Evolutionary conservation across 2,329 filamentous ascomycete genomes (phyloP).

Genomic region (Colletotrichum shisoi): DNA sequence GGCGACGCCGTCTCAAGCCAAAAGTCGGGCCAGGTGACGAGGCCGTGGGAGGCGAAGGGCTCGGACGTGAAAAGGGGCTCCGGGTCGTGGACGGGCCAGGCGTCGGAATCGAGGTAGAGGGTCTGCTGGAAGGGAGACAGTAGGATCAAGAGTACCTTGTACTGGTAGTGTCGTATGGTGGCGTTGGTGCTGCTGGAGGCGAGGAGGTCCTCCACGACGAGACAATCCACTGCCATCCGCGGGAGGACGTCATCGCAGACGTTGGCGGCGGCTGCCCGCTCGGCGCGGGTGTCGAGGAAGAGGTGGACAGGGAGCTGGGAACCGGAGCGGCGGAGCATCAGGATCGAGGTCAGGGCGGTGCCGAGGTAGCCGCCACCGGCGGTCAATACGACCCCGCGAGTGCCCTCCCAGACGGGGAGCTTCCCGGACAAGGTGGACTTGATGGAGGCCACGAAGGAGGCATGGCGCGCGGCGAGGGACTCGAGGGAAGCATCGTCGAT

Average conservation of each 20-base stretch:
- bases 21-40: constrained; percentile 67
- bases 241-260: constrained; percentile 47
- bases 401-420: constrained; percentile 46
- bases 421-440: constrained; percentile 45
- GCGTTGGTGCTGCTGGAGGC: constrained; percentile 34
- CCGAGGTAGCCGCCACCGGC: constrained; percentile 58
- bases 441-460: constrained; percentile 45
- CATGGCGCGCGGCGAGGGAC: constrained; percentile 27
- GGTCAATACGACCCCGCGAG: constrained; percentile 60
- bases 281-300: constrained; percentile 47
- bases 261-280: constrained; percentile 43
- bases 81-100: constrained; percentile 55
- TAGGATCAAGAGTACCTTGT: constrained; percentile 65
- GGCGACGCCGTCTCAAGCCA: constrained; percentile 55
- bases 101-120: constrained; percentile 66
- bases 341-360: constrained; percentile 58
- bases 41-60: constrained; percentile 60
- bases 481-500: constrained; percentile 21
- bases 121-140: constrained; percentile 67
- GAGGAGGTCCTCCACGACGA: constrained; percentile 46
- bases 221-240: constrained; percentile 46
- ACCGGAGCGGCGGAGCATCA: constrained; percentile 61
- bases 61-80: constrained; percentile 58
- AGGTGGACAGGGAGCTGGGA: constrained; percentile 58
- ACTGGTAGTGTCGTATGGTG: constrained; percentile 57